These are phyloP conservation scores for Ailanthus altissimus DNA, from an alignment of 345 rosid species.

Conservation along the genomic window DNA sequence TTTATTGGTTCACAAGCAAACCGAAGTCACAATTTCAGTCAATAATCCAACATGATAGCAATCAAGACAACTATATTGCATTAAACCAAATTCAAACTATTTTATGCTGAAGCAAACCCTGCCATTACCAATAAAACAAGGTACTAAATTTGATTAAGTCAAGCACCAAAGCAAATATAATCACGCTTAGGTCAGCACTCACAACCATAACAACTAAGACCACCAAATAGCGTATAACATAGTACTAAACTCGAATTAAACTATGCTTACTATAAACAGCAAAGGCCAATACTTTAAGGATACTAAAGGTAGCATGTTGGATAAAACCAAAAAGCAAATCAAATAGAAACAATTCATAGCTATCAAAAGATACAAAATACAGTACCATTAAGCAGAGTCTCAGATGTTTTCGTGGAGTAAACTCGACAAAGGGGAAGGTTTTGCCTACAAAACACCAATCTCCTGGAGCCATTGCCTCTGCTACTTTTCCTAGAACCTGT, in stretches of 20 bases:
- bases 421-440: conserved; percentile 48
- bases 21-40: conserved; percentile 1
- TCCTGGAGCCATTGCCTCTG: conserved; percentile 38
- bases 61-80: background rate
- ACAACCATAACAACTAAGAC: background rate
- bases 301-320: background rate
- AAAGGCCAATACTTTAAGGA: background rate
- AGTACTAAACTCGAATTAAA: background rate
- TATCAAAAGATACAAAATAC: background rate
- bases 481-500: conserved; percentile 34
- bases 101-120: background rate
- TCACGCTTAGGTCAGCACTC: background rate
- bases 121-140: background rate
- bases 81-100: conserved; percentile 2
- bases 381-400: conserved; percentile 57
- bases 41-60: background rate
- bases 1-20: conserved; percentile 30
- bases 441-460: conserved; percentile 50
- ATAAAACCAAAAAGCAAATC: background rate
- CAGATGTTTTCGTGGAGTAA: conserved; percentile 63
- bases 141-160: background rate
- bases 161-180: conserved; percentile 5
- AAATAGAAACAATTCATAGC: conserved; percentile 1
- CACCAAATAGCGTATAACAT: background rate
- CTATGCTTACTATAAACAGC: background rate